A percentile compares a stretch with the other conserved stretches of the same genome.
These are phyloP conservation scores for Talaromyces marneffei DNA, from an alignment of 2,329 filamentous ascomycete species.

Conservation along the genomic window DNA sequence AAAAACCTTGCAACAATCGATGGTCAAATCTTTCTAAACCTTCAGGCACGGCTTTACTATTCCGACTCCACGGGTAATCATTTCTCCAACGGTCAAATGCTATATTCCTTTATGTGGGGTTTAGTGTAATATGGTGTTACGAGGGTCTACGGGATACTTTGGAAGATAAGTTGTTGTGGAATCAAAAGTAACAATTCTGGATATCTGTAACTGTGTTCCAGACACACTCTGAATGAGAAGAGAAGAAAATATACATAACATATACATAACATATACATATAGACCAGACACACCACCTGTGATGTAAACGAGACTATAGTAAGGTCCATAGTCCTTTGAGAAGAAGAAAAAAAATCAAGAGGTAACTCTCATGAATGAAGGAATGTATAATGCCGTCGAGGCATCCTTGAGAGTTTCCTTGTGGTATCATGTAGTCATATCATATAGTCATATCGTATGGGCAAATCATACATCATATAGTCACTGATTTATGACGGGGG, in stretches of 20 bases:
- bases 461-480: too few relatives aligned
- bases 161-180: not conserved
- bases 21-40: too few relatives aligned
- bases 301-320: too few relatives aligned
- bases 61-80: too few relatives aligned
- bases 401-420: not conserved
- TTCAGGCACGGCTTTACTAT: too few relatives aligned
- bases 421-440: not conserved
- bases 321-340: too few relatives aligned
- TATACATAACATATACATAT: not conserved
- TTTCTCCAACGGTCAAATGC: too few relatives aligned
- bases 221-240: not conserved
- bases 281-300: not conserved
- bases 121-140: not conserved
- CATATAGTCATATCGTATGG: too few relatives aligned
- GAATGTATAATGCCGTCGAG: not conserved
- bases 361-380: not conserved
- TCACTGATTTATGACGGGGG: slow-evolving; percentile 1
- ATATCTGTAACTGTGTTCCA: not conserved
- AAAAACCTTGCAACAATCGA: too few relatives aligned
- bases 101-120: too few relatives aligned
- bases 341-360: not conserved
- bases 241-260: not conserved
- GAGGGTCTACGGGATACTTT: not conserved
- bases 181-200: not conserved